Evolutionary conservation across 2,329 filamentous ascomycete genomes (phyloP).

Genomic region (Aspergillus versicolor): DNA sequence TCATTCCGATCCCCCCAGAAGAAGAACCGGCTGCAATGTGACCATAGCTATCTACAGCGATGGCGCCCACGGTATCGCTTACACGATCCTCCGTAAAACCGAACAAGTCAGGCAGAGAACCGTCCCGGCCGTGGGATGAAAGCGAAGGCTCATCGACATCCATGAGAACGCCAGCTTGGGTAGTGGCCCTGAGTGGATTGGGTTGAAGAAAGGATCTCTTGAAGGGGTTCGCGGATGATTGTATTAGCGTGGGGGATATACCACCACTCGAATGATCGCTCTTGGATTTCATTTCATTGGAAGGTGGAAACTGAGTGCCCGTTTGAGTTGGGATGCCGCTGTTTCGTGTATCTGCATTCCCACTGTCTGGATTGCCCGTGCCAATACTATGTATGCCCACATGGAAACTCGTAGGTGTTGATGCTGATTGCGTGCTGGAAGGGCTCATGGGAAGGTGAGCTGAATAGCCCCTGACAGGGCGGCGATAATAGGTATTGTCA

Average conservation of each 20-base stretch:
- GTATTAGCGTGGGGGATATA: neutral
- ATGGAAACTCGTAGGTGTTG: neutral
- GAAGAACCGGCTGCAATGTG: conserved; percentile 93
- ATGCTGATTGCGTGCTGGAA: conserved; percentile 13
- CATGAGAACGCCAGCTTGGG: neutral
- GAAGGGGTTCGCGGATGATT: neutral
- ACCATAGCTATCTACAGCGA: conserved; percentile 82
- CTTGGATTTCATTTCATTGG: neutral
- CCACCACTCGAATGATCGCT: conserved; percentile 1
- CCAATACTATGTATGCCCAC: neutral
- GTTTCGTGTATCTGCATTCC: neutral
- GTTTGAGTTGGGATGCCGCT: neutral
- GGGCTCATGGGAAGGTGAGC: conserved; percentile 20
- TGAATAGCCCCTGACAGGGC: conserved; percentile 23
- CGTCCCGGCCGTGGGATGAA: neutral
- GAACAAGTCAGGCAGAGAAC: neutral
- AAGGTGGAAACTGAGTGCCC: neutral
- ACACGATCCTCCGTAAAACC: conserved; percentile 56
- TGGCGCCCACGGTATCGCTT: conserved; percentile 93
- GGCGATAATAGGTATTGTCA: conserved; percentile 23
- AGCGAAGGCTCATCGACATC: neutral
- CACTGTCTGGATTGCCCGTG: neutral
- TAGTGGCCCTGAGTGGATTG: conserved; percentile 1
- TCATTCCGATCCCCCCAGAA: conserved; percentile 98
- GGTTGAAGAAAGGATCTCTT: neutral